Base-by-base conservation (phyloP, 176 grass and related monocot genomes). In the Oryza meridionalis region DNA sequence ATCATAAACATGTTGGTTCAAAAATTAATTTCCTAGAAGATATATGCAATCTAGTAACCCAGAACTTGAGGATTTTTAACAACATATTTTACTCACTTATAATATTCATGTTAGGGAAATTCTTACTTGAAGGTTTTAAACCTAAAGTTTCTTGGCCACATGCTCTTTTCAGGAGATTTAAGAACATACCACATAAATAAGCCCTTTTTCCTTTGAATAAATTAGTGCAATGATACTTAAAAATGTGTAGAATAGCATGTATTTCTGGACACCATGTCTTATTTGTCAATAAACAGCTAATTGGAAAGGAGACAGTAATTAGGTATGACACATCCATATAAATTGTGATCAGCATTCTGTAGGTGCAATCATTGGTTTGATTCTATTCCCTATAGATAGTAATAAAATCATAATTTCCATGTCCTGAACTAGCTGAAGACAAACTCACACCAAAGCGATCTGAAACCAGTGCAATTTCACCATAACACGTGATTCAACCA, bases 381-480 rank as follows among this genome's bases (percentile, higher is more conserved):
- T 35, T 70, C 19, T 8, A 70, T 43, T 11, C 68, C 11, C 4
- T 0, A 55, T 17, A 7, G 16, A 7, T 55, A 55, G 6, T 17
- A 70, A 24, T 12, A 22, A 22, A 42, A 42, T 40, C 68, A 70
- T 70, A 70, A 24, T 70, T 22, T 43, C 10, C 68, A n/a, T 70
- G 19, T 43, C 68, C 9, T n/a, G 10, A 22, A 21, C 19, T 70
- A 43, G 72, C 25, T 63, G 25, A 26, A 73, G 29, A 42, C 11
- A 84, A 84, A 68, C n/a, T 58, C 76, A 68, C 31, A 84, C 15
- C 11, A 13, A 67, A n/a, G 22, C 29, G 21, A 82, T n/a, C 46
- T 43, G 51, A 22, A 64, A 35, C 17, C 16, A 69, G 1, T 12
- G 9, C 17, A 37, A 59, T 24, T 69, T 69, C 2, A 85, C 59